phyloP scores from a whole-genome alignment of 2,329 filamentous ascomycete genomes.

The Xylaria sp. region DNA sequence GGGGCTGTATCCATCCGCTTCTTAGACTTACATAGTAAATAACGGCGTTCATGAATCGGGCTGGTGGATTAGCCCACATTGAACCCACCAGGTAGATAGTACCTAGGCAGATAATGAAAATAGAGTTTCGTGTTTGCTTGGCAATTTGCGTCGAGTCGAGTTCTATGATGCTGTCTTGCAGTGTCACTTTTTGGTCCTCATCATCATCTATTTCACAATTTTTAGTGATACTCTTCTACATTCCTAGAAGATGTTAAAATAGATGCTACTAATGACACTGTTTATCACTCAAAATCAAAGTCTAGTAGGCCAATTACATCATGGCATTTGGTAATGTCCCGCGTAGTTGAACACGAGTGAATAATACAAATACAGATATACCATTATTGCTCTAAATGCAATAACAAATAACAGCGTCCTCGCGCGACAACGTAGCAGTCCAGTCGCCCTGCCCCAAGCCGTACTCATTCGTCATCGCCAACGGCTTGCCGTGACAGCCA shows the following conservation, averaged over 20 bases:
- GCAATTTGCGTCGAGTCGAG: not conserved
- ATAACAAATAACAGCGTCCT: no score
- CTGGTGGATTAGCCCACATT: not conserved
- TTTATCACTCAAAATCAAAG: not conserved
- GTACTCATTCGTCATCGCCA: no score
- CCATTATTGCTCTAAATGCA: not conserved
- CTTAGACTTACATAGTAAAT: not conserved
- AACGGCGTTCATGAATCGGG: constrained; percentile 4
- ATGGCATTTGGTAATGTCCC: not conserved
- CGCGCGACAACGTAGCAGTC: no score
- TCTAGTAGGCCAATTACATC: not conserved
- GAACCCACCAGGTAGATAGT: not conserved
- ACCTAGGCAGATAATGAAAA: not conserved
- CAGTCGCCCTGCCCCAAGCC: not conserved
- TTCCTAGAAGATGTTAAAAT: not conserved
- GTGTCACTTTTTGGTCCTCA: not conserved
- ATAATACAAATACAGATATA: no score
- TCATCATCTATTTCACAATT: no score
- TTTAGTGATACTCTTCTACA: not conserved
- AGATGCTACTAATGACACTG: no score
- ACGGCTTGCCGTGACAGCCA: no score
- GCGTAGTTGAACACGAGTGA: no score
- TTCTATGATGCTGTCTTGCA: not conserved
- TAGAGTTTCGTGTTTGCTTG: not conserved
- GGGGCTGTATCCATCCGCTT: constrained; percentile 19